These are phyloP conservation scores for Lentinula lateritia DNA, from an alignment of 768 basidiomycete genomes.

Conservation along the genomic window DNA sequence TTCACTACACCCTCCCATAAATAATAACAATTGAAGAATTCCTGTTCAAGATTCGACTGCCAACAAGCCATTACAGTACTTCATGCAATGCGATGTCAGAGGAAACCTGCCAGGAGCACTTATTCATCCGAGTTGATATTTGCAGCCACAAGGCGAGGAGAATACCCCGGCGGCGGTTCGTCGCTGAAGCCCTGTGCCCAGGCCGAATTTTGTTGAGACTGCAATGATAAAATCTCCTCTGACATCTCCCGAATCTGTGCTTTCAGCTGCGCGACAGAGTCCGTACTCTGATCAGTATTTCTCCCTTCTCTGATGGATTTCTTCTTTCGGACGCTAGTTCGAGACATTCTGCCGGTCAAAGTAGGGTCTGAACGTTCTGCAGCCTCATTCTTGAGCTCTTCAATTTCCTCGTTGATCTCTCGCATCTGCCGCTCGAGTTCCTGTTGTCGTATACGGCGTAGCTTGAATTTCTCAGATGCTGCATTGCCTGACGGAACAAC, in stretches of 20 bases:
- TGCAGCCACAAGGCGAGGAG: neutral
- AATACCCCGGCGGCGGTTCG: conserved; percentile 12
- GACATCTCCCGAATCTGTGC: conserved; percentile 2
- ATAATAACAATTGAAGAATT: too few species aligned
- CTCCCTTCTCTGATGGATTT: neutral
- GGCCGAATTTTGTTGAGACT: conserved; percentile 5
- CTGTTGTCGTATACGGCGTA: neutral
- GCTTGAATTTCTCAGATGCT: neutral
- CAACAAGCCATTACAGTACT: too few species aligned
- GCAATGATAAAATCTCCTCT: conserved; percentile 7
- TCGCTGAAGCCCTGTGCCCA: conserved; percentile 12
- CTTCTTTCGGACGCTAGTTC: neutral
- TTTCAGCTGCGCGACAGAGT: neutral
- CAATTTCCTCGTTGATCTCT: neutral
- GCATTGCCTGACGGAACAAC: neutral
- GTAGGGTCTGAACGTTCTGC: neutral
- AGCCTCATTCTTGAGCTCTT: neutral
- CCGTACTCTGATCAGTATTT: neutral
- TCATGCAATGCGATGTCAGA: too few species aligned
- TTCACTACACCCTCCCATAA: too few species aligned
- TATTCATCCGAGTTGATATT: neutral
- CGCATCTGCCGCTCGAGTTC: conserved; percentile 1
- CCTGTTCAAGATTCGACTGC: too few species aligned
- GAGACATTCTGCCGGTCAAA: too few species aligned
- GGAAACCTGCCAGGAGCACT: too few species aligned